Base-by-base conservation (phyloP, 1,139 yeast species). In the Pichia norvegensis region DNA sequence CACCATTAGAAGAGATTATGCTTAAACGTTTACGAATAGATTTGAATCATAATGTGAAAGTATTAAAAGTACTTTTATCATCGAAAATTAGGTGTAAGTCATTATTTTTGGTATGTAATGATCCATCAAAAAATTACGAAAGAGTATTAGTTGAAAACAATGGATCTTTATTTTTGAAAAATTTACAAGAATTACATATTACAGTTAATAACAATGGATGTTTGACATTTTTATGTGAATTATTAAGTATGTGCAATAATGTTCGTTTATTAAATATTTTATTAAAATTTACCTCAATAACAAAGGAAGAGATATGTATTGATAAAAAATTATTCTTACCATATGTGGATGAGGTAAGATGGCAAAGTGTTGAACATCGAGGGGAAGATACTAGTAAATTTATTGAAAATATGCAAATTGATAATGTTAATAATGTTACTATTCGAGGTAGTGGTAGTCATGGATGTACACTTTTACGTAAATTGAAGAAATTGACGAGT, bases 1-100 rank as follows among this genome's bases (percentile, higher is more conserved):
- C 40, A 17, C 41, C 45, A n/a, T 29, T 46, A 25, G 22, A 45
- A 16, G 41, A 42, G 19, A 25, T 50, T 8, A 23, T 20, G 3
- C 21, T 48, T 5, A 23, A 33, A 16, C 27, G 41, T 7, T 22
- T 49, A 16, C 33, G 17, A 19, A 35, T 48, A 7, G n/a, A 33
- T 5, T 27, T 27, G 14, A 33, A n/a, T 29, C 35, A 11, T 16
- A 35, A 40, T 13, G 6, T 17, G 10, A 29, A 36, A 29, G 19
- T 43, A 5, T 31, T 46, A 16, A 46, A 44, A 29, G 23, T 48
- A 5, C 27, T 48, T 4, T 36, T 46, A 36, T 27, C 45, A 13
- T 42, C 43, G 7, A 21, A 31, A 16, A 29, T 45, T 17, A 33
- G 16, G 20, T 27, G 31, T 13, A 27, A 27, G 5, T 5, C 11